Base-by-base conservation (phyloP, 768 basidiomycete species). In the Kwoniella bestiolae region DNA sequence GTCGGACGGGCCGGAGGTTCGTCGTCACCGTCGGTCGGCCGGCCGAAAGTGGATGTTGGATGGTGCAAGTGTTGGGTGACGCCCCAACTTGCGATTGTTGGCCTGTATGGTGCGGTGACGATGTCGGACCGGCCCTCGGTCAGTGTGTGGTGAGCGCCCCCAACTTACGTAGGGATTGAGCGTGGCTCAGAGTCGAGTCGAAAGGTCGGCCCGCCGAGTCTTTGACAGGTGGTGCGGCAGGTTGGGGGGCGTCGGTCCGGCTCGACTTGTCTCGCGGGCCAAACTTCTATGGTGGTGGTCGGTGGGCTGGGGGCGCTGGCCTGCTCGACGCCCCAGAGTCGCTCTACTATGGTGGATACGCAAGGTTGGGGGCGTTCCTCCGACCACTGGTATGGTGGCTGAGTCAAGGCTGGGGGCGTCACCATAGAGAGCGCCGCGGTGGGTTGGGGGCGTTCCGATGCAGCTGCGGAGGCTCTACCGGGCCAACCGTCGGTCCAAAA, bases 91-190 rank as follows among this genome's bases (percentile, higher is more conserved):
- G n/a, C 7, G 41, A 6, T 14, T n/a, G 53, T 35, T n/a, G 2
- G 49, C 31, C 46, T n/a, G 46, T 8, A 32, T 14, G 52, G 23
- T 55, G 52, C 16, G 29, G 34, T 14, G 53, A 1, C 29, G 18
- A 32, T 12, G 28, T 81, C 81, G 46, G 79, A 83, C 82, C 80
- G 25, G 35, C 25, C 14, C 18, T 25, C 16, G 25, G 28, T 35
- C 34, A 5, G 28, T 28, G 29, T 53, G 8, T 3, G 51, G 29
- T 53, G 51, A 8, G 29, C 29, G 25, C 29, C 51, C 51, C 51
- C 29, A 32, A n/a, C 51, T 28, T 51, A 31, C n/a, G 50, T 26
- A 18, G 32, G 8, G 28, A 8, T 14, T 31, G 28, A 7, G 53
- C 6, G n/a, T 21, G 56, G 38, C n/a, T n/a, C n/a, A n/a, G n/a